Evolutionary conservation across 2,329 filamentous ascomycete species (phyloP), one percentile per base, ranked within the genome.

Genomic region (Aspergillus neotritici): DNA sequence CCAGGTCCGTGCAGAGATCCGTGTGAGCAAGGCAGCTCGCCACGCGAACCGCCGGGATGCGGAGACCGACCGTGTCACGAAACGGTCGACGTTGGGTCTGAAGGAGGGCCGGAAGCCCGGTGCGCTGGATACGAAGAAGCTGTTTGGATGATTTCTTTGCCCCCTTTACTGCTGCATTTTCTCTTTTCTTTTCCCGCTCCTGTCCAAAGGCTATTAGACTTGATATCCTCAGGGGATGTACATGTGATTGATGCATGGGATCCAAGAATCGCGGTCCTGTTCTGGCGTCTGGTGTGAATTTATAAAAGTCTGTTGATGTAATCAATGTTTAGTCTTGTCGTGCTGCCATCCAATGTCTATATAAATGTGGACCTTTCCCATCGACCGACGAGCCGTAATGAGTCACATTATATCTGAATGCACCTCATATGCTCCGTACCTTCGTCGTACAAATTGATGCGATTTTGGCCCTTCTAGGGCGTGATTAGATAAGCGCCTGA

Each of bases 1-100:
- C 78, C 87, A 96, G 70, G 81, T 97, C 51, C 78, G 93, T 53
- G 76, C 87, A 32, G 93, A 97, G 51, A 67, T 94, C 55, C 77
- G 87, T 55, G 74, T 80, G 67, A 75, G 78, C 55, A 89, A 87
- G 74, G 87, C 90, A 0, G 78, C 80, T 37, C 81, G 81, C 54
- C 91, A 94, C 71, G 86, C 87, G 54, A 76, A 77, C 43, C 78
- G 93, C 48, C 80, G 82, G 25, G 89, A 94, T 62, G 81, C 85
- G 55, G 73, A 78, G 53, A 74, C 84, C 38, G 87, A 91, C 61
- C 78, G 82, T 51, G 73, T 83, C 58, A 78, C 81, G 43, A 93
- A 86, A 76, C 86, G 80, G 68, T 82, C 81, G 33, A 82, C 85
- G 17, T 68, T 98, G 46, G 89, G 90, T 17, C 70, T 97, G 53